phyloP scores from a whole-genome alignment of 768 basidiomycete species.

The Suillus subalutaceus region DNA sequence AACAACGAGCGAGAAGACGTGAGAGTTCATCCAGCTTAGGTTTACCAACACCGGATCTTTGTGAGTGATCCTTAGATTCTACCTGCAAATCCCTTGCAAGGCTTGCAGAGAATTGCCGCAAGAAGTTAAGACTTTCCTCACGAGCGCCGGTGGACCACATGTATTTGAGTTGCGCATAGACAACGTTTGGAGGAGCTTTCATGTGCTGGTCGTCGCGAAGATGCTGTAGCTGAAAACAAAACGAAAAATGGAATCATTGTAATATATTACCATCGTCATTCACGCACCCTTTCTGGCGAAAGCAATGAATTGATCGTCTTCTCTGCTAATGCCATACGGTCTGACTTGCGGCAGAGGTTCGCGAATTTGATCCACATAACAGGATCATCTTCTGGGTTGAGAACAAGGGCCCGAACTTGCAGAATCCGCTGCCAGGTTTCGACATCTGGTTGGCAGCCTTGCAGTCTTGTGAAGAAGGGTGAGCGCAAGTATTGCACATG shows the following conservation, averaged over 20 bases:
- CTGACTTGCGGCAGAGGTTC: constrained; percentile 93
- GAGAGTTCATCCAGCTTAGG: constrained; percentile 72
- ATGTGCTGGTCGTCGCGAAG: constrained; percentile 52
- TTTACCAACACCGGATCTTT: constrained; percentile 56
- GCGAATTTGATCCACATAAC: constrained; percentile 99
- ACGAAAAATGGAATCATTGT: neutral
- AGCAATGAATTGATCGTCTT: constrained; percentile 95
- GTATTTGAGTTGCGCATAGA: constrained; percentile 94
- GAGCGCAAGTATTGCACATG: neutral
- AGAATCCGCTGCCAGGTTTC: constrained; percentile 99
- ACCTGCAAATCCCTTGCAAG: constrained; percentile 75
- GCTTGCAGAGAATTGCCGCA: constrained; percentile 80
- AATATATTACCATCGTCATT: neutral
- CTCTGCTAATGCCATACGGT: constrained; percentile 92
- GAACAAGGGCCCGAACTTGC: constrained; percentile 91
- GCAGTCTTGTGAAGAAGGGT: constrained; percentile 54
- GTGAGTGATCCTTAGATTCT: constrained; percentile 53
- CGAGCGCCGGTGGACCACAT: constrained; percentile 89
- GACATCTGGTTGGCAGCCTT: constrained; percentile 97
- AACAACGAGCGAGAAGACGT: constrained; percentile 92
- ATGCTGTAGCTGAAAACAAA: constrained; percentile 40
- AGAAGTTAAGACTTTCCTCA: constrained; percentile 78
- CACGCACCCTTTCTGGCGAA: constrained; percentile 65
- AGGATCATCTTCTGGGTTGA: constrained; percentile 92
- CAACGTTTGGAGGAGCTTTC: constrained; percentile 92